These are phyloP conservation scores for Pogostemon cablin DNA, from an alignment of 257 asterid species.

Conservation along the genomic window DNA sequence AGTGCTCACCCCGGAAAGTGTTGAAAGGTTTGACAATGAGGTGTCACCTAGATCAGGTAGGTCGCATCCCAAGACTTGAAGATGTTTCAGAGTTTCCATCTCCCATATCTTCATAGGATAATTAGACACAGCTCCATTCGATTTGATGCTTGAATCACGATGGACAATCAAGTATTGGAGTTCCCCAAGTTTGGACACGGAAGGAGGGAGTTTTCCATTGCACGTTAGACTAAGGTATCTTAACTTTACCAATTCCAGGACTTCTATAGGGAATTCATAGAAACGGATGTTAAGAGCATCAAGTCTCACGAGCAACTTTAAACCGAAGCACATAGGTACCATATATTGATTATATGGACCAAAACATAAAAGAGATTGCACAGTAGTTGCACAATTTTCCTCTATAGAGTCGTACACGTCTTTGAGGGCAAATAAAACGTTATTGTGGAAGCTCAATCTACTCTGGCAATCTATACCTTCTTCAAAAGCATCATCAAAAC, in stretches of 20 bases:
- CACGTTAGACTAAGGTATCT: neutral
- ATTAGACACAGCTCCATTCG: neutral
- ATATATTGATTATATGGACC: neutral
- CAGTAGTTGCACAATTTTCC: neutral
- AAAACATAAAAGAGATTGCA: neutral
- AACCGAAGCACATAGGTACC: neutral
- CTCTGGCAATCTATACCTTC: neutral
- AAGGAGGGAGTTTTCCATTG: neutral
- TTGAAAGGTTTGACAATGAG: neutral
- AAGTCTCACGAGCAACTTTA: neutral
- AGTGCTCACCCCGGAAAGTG: neutral
- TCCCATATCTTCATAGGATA: neutral
- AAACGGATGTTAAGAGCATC: slow-evolving; percentile 6
- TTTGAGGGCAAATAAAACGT: neutral
- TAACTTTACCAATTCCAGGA: neutral
- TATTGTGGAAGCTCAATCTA: neutral
- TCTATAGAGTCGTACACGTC: neutral
- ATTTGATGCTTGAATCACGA: neutral
- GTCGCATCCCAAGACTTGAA: neutral
- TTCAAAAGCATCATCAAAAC: neutral
- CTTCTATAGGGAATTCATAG: neutral
- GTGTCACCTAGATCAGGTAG: neutral
- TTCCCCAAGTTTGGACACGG: slow-evolving; percentile 2
- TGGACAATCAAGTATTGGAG: slow-evolving; percentile 1
- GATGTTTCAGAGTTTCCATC: neutral